Evolutionary conservation across 257 asterid genomes (phyloP), one percentile per base, ranked within the genome.

Genomic region (Galeopsis tetrahit): DNA sequence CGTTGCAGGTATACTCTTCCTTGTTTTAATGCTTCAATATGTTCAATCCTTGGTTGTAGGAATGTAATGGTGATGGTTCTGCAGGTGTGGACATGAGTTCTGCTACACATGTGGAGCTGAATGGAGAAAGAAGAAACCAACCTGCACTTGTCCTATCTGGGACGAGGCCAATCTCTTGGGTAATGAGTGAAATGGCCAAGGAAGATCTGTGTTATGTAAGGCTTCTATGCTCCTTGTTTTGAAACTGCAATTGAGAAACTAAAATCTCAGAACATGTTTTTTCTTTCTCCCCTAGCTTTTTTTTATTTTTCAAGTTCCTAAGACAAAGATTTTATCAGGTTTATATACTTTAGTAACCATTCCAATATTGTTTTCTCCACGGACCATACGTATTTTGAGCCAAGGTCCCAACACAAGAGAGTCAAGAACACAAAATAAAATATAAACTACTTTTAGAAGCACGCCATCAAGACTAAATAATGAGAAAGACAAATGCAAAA

Each of bases 21-120:
- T 64, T 60, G 7, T 46, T 69, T 40, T 52, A 10, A 42, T 17
- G 77, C 11, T 55, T 15, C 2, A n/a, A 40, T n/a, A n/a, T 35
- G 43, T 62, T 21, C 28, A 21, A 34, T 17, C 64, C 49, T 71
- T 53, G 49, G 39, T n/a, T 49, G 9, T 5, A 46, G n/a, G 10
- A 38, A 8, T 1, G 8, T 1, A 44, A 44, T 44, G 14, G 15
- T 4, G 55, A 49, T 75, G 35, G 17, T 46, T 64, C 2, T 66
- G 76, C 82, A 86, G 93, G 77, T 89, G 96, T 55, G 91, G 96
- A 5, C 78, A 85, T 11, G 88, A 88, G 75, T 90, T 90, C 51
- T 88, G 96, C 79, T 88, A 88, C 71, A 83, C 77, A 2, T 90
- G 95, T 75, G 95, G 92, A 71, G 88, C 89, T 0, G 89, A 80